Conservation (phyloP, 1,284 basidiomycete genomes). For the Ustilago vetiveriae region DNA sequence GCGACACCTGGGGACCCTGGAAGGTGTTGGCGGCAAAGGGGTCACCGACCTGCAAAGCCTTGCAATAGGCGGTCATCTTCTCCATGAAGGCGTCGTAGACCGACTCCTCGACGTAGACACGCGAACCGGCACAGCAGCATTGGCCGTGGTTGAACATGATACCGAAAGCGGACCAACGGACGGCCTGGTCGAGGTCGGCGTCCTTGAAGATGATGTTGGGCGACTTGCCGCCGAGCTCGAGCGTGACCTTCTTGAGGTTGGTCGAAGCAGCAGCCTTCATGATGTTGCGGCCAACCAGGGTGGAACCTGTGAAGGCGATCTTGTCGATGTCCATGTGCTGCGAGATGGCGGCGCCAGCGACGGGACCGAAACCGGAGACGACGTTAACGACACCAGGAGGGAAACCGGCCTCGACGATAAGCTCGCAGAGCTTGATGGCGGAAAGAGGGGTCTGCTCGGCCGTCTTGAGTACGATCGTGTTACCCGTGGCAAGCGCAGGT, state of each 20-base stretch:
- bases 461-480: conserved; percentile 71
- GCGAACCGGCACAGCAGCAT: conserved; percentile 76
- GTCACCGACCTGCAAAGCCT: conserved; percentile 76
- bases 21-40: conserved; percentile 78
- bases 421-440: conserved; percentile 77
- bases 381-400: conserved; percentile 78
- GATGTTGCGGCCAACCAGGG: conserved; percentile 77
- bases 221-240: conserved; percentile 83
- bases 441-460: conserved; percentile 79
- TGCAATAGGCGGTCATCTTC: conserved; percentile 73
- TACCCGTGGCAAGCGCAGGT: conserved; percentile 68
- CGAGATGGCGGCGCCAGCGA: conserved; percentile 76
- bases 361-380: conserved; percentile 81
- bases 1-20: conserved; percentile 88
- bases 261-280: conserved; percentile 85
- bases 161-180: conserved; percentile 78
- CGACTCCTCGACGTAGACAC: conserved; percentile 77
- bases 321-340: conserved; percentile 77
- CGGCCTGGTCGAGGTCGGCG: conserved; percentile 69
- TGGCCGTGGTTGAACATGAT: conserved; percentile 75
- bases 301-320: conserved; percentile 73
- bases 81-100: conserved; percentile 75
- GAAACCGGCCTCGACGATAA: conserved; percentile 81
- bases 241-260: conserved; percentile 83
- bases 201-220: conserved; percentile 82